phyloP scores from a whole-genome alignment of 495 filamentous ascomycete species.

The Podospora conica region DNA sequence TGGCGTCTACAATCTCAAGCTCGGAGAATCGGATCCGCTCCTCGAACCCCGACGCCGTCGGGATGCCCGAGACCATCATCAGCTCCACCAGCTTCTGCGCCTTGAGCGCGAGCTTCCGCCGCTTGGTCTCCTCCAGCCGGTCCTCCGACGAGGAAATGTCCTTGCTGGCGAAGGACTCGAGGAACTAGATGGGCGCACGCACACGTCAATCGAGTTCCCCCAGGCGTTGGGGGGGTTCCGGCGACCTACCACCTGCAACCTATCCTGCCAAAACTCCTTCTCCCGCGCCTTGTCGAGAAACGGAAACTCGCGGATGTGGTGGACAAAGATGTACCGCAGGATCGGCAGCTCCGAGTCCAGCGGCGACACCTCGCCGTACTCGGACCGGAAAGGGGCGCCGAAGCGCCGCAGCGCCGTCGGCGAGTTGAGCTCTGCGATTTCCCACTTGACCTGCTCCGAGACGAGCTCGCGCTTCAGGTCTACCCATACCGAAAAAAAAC shows the following conservation, averaged over 20 bases:
- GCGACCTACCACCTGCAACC: constrained; percentile 78
- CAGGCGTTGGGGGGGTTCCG: neutral
- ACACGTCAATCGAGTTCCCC: constrained; percentile 11
- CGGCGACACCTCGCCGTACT: constrained; percentile 85
- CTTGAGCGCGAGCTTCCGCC: constrained; percentile 85
- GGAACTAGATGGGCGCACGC: constrained; percentile 54
- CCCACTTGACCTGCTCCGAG: constrained; percentile 76
- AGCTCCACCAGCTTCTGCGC: constrained; percentile 91
- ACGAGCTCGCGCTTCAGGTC: constrained; percentile 95
- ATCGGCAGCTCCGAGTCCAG: constrained; percentile 93
- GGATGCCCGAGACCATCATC: constrained; percentile 98
- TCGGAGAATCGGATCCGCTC: constrained; percentile 94
- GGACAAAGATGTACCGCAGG: constrained; percentile 93
- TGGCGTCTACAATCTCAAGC: constrained; percentile 89
- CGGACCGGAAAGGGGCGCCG: constrained; percentile 88
- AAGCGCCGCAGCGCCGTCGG: constrained; percentile 92
- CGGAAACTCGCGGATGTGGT: constrained; percentile 95
- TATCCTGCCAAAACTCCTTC: constrained; percentile 99
- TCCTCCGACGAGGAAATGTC: constrained; percentile 96
- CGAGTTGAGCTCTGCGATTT: constrained; percentile 87
- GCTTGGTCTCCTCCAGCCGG: constrained; percentile 90
- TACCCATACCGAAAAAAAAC: constrained; percentile 28
- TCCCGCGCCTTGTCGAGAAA: constrained; percentile 93
- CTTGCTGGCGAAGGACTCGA: constrained; percentile 97
- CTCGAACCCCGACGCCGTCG: constrained; percentile 93